Evolutionary conservation across 2,329 filamentous ascomycete genomes (phyloP), one percentile per base, ranked within the genome.

Genomic region (Colletotrichum sp.): DNA sequence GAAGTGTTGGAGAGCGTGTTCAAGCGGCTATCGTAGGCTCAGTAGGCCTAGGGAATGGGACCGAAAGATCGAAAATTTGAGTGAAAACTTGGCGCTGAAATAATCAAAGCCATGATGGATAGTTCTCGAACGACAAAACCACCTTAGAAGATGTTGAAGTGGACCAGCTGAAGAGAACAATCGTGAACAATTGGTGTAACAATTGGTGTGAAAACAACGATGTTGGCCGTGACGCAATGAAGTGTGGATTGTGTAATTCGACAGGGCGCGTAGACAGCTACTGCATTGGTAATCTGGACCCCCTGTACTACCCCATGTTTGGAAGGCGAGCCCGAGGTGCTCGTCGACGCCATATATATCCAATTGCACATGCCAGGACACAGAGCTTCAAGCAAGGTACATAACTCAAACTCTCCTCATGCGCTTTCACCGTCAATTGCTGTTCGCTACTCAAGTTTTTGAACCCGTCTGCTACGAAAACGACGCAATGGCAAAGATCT

Each of bases 401-500:
- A 26, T 24, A 59, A 24, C 55, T 59, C 24, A 59, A 52, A 3
- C 6, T 52, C 55, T 28, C 55, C 55, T 28, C 24, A 59, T 59
- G 55, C 55, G 55, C 16, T 7, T 59, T 24, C 8, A 59, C 1
- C 55, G n/a, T 34, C 44, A 36, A 36, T 57, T 68, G 12, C 12
- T 9, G 21, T 18, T 59, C 15, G 15, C 55, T 10, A 28, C 18
- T 18, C 55, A 59, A 59, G 55, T 59, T 59, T 59, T 28, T 59
- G 26, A 59, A 24, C 55, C 55, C 0, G 13, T 28, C 55, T 59
- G 55, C 26, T 59, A 28, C 55, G 55, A 59, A 28, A 28, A 59
- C 55, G 24, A 59, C 55, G 39, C 13, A 16, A 76, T 76, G 75
- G 24, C 55, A 9, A 76, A 63, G 18, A 68, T 76, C 32, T 76